Evolutionary conservation across 2,329 filamentous ascomycete species (phyloP), one percentile per base, ranked within the genome.

Genomic region (Sporothrix protearum): DNA sequence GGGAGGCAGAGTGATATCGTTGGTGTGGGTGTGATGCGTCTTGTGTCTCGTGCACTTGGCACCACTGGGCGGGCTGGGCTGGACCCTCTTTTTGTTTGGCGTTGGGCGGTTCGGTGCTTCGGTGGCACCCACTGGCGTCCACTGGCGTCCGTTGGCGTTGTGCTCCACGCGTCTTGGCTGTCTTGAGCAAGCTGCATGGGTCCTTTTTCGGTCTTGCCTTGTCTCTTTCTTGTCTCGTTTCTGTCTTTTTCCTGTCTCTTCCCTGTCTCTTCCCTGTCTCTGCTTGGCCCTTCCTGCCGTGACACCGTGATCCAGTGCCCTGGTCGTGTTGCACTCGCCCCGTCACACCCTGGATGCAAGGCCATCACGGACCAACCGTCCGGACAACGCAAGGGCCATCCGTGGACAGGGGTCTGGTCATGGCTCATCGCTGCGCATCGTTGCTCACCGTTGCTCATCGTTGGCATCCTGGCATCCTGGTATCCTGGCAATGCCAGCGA

Each of bases 341-440:
- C 57, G 57, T 36, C 57, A 39, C 57, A 39, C 22, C 25, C 39
- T 12, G 22, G 30, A 61, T 61, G 55, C 55, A 61, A 36, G 30
- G 19, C 55, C 14, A 39, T 61, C 55, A 39, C 30, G 30, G 55
- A 61, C 57, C 57, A 61, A 61, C 57, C 57, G 57, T 61, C 57
- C 49, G n/a, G n/a, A n/a, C n/a, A n/a, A n/a, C n/a, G n/a, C n/a
- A n/a, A n/a, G n/a, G n/a, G n/a, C n/a, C n/a, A n/a, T n/a, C n/a
- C n/a, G n/a, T n/a, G n/a, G n/a, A n/a, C n/a, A n/a, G n/a, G n/a
- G n/a, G n/a, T n/a, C n/a, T n/a, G n/a, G n/a, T n/a, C n/a, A n/a
- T n/a, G n/a, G n/a, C n/a, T n/a, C n/a, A n/a, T n/a, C n/a, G n/a
- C n/a, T n/a, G n/a, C n/a, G n/a, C n/a, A n/a, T n/a, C n/a, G n/a